Percentiles rank a stretch among this genome's conserved stretches.
Conservation (phyloP, 495 filamentous ascomycete species). For the Aspergillus biplanus region DNA sequence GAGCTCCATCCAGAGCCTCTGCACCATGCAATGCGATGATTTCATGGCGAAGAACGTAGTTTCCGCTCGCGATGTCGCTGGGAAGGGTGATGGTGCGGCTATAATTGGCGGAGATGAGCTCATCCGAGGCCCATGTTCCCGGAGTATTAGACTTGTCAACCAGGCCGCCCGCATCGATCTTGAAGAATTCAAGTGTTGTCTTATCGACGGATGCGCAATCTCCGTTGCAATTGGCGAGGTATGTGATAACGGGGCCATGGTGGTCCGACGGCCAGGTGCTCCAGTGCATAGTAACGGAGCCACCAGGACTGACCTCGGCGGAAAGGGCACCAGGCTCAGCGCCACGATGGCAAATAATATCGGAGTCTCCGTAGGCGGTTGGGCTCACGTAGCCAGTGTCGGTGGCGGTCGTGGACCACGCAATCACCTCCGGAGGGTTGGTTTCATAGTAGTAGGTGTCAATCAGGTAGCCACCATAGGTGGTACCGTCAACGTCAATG, state of each 20-base stretch:
- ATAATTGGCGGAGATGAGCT: slow-evolving; percentile 65
- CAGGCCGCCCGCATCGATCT: slow-evolving; percentile 69
- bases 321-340: slow-evolving; percentile 55
- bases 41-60: slow-evolving; percentile 79
- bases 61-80: slow-evolving; percentile 60
- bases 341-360: slow-evolving; percentile 71
- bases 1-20: slow-evolving; percentile 58
- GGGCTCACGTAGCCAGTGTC: slow-evolving; percentile 63
- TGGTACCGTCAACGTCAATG: slow-evolving; percentile 23
- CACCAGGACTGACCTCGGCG: slow-evolving; percentile 57
- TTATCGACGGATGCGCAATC: slow-evolving; percentile 67
- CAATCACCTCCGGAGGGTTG: slow-evolving; percentile 54
- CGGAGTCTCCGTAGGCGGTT: slow-evolving; percentile 47
- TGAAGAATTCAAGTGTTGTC: slow-evolving; percentile 68
- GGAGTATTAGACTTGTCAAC: slow-evolving; percentile 48
- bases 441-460: slow-evolving; percentile 36
- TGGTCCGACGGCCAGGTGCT: slow-evolving; percentile 68
- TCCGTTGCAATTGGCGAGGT: slow-evolving; percentile 72
- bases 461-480: slow-evolving; percentile 28
- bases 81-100: slow-evolving; percentile 71
- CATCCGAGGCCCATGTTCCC: slow-evolving; percentile 68
- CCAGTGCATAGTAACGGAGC: slow-evolving; percentile 62
- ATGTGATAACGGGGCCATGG: slow-evolving; percentile 72
- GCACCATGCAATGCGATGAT: slow-evolving; percentile 75
- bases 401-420: slow-evolving; percentile 58